These are phyloP conservation scores for Scleroderma citrinum DNA, from an alignment of 768 basidiomycete species.

Conservation along the genomic window DNA sequence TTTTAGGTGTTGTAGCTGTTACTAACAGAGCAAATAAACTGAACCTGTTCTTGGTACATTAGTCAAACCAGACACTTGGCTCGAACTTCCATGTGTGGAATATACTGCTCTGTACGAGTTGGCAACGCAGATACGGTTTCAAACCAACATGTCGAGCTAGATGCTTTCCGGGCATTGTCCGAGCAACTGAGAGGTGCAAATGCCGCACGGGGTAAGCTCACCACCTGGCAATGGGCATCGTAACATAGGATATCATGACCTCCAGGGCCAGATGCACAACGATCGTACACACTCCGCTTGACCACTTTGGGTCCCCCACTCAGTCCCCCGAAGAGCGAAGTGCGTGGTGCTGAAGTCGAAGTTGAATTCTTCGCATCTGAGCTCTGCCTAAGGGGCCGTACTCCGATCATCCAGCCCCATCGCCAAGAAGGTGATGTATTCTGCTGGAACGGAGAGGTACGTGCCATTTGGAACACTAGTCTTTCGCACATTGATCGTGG, in stretches of 20 bases:
- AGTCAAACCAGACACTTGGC: neutral
- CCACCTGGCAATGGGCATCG: neutral
- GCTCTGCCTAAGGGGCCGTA: conserved; percentile 60
- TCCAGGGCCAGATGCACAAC: conserved; percentile 64
- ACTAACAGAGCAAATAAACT: too few relatives aligned
- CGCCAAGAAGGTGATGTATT: conserved; percentile 48
- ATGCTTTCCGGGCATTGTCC: conserved; percentile 19
- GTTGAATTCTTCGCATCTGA: conserved; percentile 69
- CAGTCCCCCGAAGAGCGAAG: neutral
- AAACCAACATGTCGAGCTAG: neutral
- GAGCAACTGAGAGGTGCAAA: conserved; percentile 43
- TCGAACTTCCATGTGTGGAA: conserved; percentile 57
- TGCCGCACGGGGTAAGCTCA: conserved; percentile 48
- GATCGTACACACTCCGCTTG: conserved; percentile 21
- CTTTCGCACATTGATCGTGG: neutral
- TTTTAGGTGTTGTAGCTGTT: too few relatives aligned
- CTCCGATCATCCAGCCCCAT: conserved; percentile 65
- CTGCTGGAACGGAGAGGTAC: conserved; percentile 85
- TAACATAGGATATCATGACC: neutral
- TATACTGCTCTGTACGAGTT: conserved; percentile 44
- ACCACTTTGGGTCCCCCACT: conserved; percentile 5
- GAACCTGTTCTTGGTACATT: too few relatives aligned
- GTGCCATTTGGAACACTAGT: conserved; percentile 5
- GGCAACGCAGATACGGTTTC: conserved; percentile 1
- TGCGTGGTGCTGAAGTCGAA: conserved; percentile 9